These are phyloP conservation scores for Rhizophagus sp. DNA, from an alignment of 192 early-diverging fungal genomes.

Conservation along the genomic window DNA sequence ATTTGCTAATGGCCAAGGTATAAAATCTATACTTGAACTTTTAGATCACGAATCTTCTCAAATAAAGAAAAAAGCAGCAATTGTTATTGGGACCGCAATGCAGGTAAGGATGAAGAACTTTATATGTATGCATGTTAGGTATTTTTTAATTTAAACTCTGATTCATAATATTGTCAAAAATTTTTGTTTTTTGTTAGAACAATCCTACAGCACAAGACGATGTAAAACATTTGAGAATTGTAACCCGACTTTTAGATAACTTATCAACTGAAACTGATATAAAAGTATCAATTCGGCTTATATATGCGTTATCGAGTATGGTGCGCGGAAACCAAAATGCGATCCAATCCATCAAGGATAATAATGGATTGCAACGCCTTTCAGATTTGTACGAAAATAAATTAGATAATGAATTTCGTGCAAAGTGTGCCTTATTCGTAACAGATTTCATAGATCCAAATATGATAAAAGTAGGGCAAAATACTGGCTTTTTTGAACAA, in stretches of 20 bases:
- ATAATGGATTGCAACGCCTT: slow-evolving; percentile 10
- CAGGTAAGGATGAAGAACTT: slow-evolving; percentile 40
- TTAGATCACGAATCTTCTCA: slow-evolving; percentile 34
- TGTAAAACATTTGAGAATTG: neutral
- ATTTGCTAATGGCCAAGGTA: slow-evolving; percentile 40
- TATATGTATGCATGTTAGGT: no score
- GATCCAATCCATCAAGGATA: neutral
- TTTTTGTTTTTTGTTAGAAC: neutral
- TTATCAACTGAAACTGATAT: neutral
- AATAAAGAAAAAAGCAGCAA: slow-evolving; percentile 46
- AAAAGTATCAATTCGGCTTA: slow-evolving; percentile 16
- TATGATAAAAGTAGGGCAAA: neutral
- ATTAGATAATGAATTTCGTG: slow-evolving; percentile 9
- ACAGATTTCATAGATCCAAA: slow-evolving; percentile 29
- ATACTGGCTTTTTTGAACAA: neutral
- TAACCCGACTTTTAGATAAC: neutral
- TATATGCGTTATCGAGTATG: slow-evolving; percentile 28
- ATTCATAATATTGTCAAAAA: neutral
- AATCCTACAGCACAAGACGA: slow-evolving; percentile 11
- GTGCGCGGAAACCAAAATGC: slow-evolving; percentile 13
- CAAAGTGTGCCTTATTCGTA: slow-evolving; percentile 24
- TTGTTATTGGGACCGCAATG: slow-evolving; percentile 54
- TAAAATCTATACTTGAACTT: slow-evolving; percentile 39
- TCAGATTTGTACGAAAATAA: neutral
- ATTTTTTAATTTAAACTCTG: neutral